A percentile compares a stretch with the other conserved stretches of the same genome.
Conservation (phyloP, 1,284 basidiomycete genomes). For the Xerocomus amazonicus region DNA sequence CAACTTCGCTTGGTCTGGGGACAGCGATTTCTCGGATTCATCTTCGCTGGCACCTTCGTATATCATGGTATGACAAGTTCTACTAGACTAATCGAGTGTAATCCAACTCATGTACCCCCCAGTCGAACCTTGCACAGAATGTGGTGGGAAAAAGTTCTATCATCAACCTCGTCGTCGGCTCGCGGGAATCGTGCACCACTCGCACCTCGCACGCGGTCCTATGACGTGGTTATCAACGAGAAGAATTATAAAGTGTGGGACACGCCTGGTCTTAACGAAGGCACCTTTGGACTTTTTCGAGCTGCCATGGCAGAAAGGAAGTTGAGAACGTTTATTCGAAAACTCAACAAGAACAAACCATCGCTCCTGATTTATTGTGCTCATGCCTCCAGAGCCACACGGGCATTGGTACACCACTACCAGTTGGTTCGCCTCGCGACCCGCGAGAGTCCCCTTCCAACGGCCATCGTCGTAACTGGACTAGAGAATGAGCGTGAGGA, state of each 20-base stretch:
- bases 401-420: conserved; percentile 31
- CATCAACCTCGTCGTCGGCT: conserved; percentile 28
- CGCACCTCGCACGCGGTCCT: conserved; percentile 13
- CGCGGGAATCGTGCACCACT: conserved; percentile 24
- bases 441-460: conserved; percentile 18
- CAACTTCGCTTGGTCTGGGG: too few species aligned
- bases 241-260: conserved; percentile 32
- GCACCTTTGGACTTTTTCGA: conserved; percentile 25
- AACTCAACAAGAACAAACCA: conserved; percentile 19
- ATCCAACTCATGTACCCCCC: too few species aligned
- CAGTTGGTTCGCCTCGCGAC: conserved; percentile 17
- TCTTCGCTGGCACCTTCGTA: too few species aligned
- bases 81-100: too few species aligned
- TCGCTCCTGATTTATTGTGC: conserved; percentile 32
- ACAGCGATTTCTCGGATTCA: too few species aligned
- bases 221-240: conserved; percentile 21
- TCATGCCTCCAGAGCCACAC: conserved; percentile 31
- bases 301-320: conserved; percentile 23
- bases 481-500: conserved; percentile 30
- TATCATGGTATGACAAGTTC: too few species aligned
- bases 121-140: too few species aligned
- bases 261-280: conserved; percentile 31
- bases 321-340: conserved; percentile 27
- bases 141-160: conserved; percentile 35
- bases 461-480: conserved; percentile 33